A percentile compares a stretch with the other conserved stretches of the same genome.
Evolutionary conservation across 179 eudicot species (phyloP).

Genomic region (Sideroxylon spinosum): DNA sequence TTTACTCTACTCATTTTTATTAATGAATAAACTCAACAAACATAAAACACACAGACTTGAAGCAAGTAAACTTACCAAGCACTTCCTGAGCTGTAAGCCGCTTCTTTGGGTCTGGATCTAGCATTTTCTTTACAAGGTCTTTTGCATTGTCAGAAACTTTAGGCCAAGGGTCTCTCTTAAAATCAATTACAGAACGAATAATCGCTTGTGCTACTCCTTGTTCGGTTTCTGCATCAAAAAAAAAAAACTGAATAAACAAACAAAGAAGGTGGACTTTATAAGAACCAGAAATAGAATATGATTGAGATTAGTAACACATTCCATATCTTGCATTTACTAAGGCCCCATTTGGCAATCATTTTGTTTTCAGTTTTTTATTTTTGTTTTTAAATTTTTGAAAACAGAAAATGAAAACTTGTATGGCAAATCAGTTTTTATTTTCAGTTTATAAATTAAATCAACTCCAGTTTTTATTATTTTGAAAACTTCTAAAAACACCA

Average conservation of each 20-base stretch:
- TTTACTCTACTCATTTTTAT: not conserved
- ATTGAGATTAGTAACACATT: too few relatives aligned
- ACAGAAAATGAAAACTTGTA: too few relatives aligned
- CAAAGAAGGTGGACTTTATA: not conserved
- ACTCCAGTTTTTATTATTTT: too few relatives aligned
- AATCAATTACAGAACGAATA: conserved; percentile 69
- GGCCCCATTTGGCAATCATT: too few relatives aligned
- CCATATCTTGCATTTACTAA: too few relatives aligned
- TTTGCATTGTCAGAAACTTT: conserved; percentile 82
- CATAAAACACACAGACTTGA: not conserved
- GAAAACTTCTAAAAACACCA: too few relatives aligned
- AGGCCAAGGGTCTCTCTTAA: conserved; percentile 87
- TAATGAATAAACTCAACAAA: not conserved
- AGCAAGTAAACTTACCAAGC: conserved; percentile 42
- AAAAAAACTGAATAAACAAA: too few relatives aligned
- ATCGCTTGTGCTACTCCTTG: conserved; percentile 95
- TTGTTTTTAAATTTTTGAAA: too few relatives aligned
- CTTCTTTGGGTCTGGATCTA: conserved; percentile 60
- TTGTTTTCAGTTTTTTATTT: too few relatives aligned
- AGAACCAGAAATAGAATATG: not conserved
- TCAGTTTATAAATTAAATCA: too few relatives aligned
- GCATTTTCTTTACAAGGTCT: conserved; percentile 80
- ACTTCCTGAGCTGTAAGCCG: conserved; percentile 78
- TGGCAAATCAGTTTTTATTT: too few relatives aligned
- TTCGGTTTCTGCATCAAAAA: conserved; percentile 59